A percentile compares a stretch with the other conserved stretches of the same genome.
Evolutionary conservation across 1,284 basidiomycete species (phyloP).

Genomic region (Xanthoconium separans): DNA sequence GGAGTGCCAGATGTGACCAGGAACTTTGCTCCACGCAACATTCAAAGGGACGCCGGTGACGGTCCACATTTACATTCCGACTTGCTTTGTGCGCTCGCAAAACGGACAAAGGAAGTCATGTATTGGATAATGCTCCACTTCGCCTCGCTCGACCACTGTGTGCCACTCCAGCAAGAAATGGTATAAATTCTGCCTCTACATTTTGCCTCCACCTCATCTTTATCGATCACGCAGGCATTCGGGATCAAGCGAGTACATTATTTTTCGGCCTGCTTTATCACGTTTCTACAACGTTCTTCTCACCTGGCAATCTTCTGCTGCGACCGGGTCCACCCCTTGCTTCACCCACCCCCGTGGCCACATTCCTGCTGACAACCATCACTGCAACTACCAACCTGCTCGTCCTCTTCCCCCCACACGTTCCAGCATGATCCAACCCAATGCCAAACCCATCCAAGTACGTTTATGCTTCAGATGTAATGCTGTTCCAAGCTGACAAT

Average conservation of each 20-base stretch:
- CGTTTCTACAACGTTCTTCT: background rate
- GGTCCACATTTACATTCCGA: background rate
- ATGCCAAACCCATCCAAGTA: slow-evolving; percentile 3
- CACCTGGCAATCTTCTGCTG: slow-evolving; percentile 3
- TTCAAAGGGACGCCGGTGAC: slow-evolving; percentile 4
- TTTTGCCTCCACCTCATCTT: background rate
- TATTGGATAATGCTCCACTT: background rate
- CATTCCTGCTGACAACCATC: too few relatives aligned
- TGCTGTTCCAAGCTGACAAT: background rate
- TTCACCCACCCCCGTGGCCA: background rate
- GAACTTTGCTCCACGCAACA: slow-evolving; percentile 1
- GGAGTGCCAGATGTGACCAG: background rate
- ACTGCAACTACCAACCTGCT: background rate
- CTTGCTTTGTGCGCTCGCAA: too few relatives aligned
- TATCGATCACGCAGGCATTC: background rate
- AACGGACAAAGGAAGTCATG: slow-evolving; percentile 15
- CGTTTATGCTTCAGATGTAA: background rate
- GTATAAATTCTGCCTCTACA: too few relatives aligned
- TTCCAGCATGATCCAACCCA: background rate
- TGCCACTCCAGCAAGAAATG: slow-evolving; percentile 10
- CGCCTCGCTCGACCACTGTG: background rate
- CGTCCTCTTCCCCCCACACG: background rate
- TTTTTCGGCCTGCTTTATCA: background rate
- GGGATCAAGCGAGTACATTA: background rate
- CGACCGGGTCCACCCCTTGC: background rate